Evolutionary conservation across 345 rosid genomes (phyloP), one percentile per base, ranked within the genome.

Genomic region (Aethionema arabicum): DNA sequence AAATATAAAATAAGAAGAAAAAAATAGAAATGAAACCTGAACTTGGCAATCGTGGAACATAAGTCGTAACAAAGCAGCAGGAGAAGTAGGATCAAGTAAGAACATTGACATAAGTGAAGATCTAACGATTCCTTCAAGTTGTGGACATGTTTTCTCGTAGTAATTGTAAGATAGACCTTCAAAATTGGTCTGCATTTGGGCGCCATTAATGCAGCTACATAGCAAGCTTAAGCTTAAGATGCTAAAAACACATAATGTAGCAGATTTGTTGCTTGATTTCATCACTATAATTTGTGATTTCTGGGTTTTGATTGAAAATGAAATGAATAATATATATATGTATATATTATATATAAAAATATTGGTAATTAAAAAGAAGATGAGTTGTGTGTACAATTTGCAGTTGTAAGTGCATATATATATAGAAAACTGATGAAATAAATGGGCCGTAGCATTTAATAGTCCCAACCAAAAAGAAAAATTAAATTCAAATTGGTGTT

Each of bases 1-100:
- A 21, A 21, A 21, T 21, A 1, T 21, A 21, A 21, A 21, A 21
- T 21, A 21, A 21, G 2, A 21, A 21, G 27, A 21, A 21, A 21
- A 21, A 21, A 10, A 11, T 31, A 11, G 59, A 61, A 4, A 37
- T 55, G 46, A 43, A 58, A 79, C 83, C 80, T 79, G 80, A 67
- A 76, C 83, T 79, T 79, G 80, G 65, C 83, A 79, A 60, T 79
- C 83, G 59, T 79, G 83, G 64, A 79, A 76, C 80, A 79, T 79
- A 21, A 79, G 83, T 56, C 80, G 70, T 21, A 76, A 63, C 72
- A 79, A 62, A 46, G 80, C 83, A 6, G 83, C 58, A 4, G 80
- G 76, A 16, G 80, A 56, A 53, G 72, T 41, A 53, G 80, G 83
- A 73, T 79, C 83, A 33, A 54, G 14, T 4, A 74, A 48, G 62